A percentile compares a stretch with the other conserved stretches of the same genome.
These are phyloP conservation scores for Chernovozyma aurita DNA, from an alignment of 1,139 yeast genomes.

Conservation along the genomic window DNA sequence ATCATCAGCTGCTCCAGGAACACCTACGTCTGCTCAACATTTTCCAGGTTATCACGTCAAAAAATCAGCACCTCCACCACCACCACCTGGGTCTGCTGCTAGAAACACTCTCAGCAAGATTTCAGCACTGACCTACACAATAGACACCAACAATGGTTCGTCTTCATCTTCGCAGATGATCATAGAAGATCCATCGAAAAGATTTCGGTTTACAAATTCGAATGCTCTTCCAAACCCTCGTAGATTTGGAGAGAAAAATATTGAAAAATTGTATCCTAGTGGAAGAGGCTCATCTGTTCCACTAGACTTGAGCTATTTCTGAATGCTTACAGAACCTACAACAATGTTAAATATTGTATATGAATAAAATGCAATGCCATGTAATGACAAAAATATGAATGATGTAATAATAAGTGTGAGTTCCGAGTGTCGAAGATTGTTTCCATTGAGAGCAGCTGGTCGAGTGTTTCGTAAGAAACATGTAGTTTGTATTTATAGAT, in stretches of 20 bases:
- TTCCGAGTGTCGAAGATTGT: no score
- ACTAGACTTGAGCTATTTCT: constrained; percentile 43
- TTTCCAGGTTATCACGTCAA: constrained; percentile 9
- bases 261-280: constrained; percentile 81
- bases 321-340: no score
- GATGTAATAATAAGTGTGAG: no score
- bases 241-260: constrained; percentile 51
- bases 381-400: no score
- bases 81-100: constrained; percentile 27
- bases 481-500: no score
- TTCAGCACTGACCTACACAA: constrained; percentile 57
- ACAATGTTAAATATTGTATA: no score
- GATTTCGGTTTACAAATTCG: constrained; percentile 69
- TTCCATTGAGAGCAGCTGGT: no score
- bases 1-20: constrained; percentile 7
- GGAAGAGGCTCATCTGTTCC: constrained; percentile 97
- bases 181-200: constrained; percentile 58
- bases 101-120: constrained; percentile 52
- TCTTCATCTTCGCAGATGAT: constrained; percentile 23
- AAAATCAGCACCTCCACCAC: constrained; percentile 34
- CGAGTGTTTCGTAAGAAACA: no score
- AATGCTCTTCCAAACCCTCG: constrained; percentile 81
- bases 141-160: constrained; percentile 17
- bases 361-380: no score
- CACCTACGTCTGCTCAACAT: constrained; percentile 4